Evolutionary conservation across 306 rosid species (phyloP).

Genomic region (Potentilla sterilis): DNA sequence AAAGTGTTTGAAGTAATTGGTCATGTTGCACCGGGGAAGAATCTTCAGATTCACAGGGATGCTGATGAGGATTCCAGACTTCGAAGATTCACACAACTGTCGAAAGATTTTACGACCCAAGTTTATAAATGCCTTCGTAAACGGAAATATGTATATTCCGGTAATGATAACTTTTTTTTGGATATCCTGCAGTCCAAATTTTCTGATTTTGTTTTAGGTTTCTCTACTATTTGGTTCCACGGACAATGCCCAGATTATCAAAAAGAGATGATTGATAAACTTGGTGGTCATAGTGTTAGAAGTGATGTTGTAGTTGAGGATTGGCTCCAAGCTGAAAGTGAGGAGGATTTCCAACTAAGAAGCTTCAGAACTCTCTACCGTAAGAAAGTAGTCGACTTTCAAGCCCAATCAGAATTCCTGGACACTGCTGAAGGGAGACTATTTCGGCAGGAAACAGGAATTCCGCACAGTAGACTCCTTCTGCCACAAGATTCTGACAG

Average conservation of each 20-base stretch:
- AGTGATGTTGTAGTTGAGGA: too few species aligned
- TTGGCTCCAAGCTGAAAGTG: too few species aligned
- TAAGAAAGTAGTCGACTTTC: background rate
- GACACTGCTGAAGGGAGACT: background rate
- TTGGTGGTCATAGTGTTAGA: background rate
- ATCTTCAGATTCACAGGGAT: background rate
- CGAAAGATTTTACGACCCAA: background rate
- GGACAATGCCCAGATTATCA: background rate
- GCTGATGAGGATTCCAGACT: background rate
- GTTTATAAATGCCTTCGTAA: background rate
- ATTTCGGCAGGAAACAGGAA: background rate
- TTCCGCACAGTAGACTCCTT: too few species aligned
- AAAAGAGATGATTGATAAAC: background rate
- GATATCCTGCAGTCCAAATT: background rate
- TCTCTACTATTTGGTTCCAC: background rate
- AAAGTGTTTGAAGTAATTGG: background rate
- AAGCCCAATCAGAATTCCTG: background rate
- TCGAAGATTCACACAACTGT: background rate
- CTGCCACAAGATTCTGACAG: background rate
- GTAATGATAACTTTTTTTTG: background rate
- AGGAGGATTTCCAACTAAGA: background rate
- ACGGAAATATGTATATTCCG: too few species aligned
- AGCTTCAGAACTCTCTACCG: background rate
- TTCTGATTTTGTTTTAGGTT: background rate
- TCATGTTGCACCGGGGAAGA: background rate